A percentile compares a stretch with the other conserved stretches of the same genome.
These are phyloP conservation scores for Aspergillus egyptiacus DNA, from an alignment of 495 filamentous ascomycete genomes.

Conservation along the genomic window DNA sequence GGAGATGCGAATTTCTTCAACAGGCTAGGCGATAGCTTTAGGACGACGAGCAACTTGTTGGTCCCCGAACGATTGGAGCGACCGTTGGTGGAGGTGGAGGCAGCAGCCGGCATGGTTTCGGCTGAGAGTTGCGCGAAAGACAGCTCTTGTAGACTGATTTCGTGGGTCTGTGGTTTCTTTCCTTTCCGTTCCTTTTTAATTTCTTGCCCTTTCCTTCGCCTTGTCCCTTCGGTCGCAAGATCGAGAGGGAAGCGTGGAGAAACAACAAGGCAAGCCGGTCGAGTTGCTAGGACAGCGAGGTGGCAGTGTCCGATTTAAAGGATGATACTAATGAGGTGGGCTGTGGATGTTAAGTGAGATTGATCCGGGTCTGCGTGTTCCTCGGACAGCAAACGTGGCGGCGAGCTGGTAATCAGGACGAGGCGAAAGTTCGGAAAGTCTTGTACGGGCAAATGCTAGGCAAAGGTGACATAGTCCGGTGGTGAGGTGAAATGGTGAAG, in stretches of 20 bases:
- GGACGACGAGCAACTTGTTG: slow-evolving; percentile 44
- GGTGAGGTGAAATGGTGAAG: slow-evolving; percentile 17
- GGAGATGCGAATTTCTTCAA: slow-evolving; percentile 42
- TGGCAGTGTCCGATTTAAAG: slow-evolving; percentile 16
- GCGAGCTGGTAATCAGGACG: slow-evolving; percentile 21
- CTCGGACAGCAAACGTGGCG: slow-evolving; percentile 15
- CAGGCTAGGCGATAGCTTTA: slow-evolving; percentile 46
- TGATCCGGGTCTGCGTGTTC: slow-evolving; percentile 13
- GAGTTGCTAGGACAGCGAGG: background rate
- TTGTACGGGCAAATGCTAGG: slow-evolving; percentile 19
- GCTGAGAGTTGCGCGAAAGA: background rate
- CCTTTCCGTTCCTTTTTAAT: too few relatives aligned
- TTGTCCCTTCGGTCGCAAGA: slow-evolving; percentile 2
- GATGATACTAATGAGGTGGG: slow-evolving; percentile 15
- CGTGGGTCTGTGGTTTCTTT: slow-evolving; percentile 2
- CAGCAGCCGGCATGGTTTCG: slow-evolving; percentile 30
- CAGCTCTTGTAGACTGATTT: background rate
- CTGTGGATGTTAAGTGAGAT: slow-evolving; percentile 13
- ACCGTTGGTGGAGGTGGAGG: slow-evolving; percentile 24
- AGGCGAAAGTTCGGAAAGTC: slow-evolving; percentile 22
- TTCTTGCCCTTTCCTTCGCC: background rate
- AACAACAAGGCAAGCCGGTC: background rate
- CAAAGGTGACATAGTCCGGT: slow-evolving; percentile 28
- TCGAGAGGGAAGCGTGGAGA: background rate
- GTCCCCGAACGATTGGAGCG: slow-evolving; percentile 32